A percentile compares a stretch with the other conserved stretches of the same genome.
Evolutionary conservation across 371 early-diverging fungal species (phyloP).

Genomic region (Haplosporangium sp.): DNA sequence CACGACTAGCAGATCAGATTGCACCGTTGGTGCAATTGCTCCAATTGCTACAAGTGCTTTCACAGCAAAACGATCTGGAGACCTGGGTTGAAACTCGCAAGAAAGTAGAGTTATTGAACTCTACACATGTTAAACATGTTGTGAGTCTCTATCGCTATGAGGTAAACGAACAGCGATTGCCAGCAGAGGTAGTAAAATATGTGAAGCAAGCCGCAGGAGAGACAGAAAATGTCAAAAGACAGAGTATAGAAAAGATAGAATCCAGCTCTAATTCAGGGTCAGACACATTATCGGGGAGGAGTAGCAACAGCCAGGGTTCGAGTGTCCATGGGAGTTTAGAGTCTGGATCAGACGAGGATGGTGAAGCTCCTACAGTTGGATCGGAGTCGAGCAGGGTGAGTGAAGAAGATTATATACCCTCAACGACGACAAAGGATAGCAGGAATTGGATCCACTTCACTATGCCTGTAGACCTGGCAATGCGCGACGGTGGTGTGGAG

Average conservation of each 20-base stretch:
- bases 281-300: slow-evolving; percentile 9
- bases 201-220: slow-evolving; percentile 76
- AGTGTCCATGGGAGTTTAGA: not conserved
- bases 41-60: slow-evolving; percentile 85
- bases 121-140: slow-evolving; percentile 77
- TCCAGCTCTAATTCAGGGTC: not conserved
- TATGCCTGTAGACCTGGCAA: slow-evolving; percentile 32
- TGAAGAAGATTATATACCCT: slow-evolving; percentile 9
- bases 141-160: slow-evolving; percentile 88
- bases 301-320: not conserved
- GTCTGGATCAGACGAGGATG: not conserved
- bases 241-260: slow-evolving; percentile 17
- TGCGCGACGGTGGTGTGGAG: slow-evolving; percentile 19
- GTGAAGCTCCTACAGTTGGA: not conserved
- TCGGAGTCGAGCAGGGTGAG: not conserved
- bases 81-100: slow-evolving; percentile 80
- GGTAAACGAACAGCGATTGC: slow-evolving; percentile 76
- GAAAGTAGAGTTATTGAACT: slow-evolving; percentile 73
- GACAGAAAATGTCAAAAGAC: slow-evolving; percentile 58
- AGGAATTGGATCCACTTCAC: slow-evolving; percentile 30
- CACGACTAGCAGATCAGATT: slow-evolving; percentile 59
- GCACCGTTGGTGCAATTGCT: slow-evolving; percentile 82
- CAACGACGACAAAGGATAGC: slow-evolving; percentile 31
- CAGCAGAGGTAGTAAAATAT: slow-evolving; percentile 79
- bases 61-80: slow-evolving; percentile 73